Evolutionary conservation across 2,329 filamentous ascomycete genomes (phyloP).

Genomic region (Chrysosporium keratinophilum): DNA sequence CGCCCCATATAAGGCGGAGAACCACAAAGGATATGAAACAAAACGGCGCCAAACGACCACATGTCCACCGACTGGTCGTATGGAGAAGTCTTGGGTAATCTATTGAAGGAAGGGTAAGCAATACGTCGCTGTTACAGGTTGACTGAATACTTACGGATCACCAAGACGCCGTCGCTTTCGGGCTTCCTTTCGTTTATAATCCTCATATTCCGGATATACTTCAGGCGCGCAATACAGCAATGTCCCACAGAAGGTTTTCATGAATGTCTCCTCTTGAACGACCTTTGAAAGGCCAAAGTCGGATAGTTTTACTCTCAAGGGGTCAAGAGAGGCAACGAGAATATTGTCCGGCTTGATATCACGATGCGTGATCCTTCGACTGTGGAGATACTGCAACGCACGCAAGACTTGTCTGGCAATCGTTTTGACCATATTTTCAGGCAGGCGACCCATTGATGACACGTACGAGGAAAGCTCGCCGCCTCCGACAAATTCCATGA

Average conservation of each 20-base stretch:
- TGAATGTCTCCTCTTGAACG: slow-evolving; percentile 79
- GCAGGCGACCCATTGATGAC: slow-evolving; percentile 49
- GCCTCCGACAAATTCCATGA: slow-evolving; percentile 83
- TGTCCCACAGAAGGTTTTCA: slow-evolving; percentile 94
- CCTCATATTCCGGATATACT: slow-evolving; percentile 74
- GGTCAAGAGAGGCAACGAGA: slow-evolving; percentile 61
- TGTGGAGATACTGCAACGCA: slow-evolving; percentile 77
- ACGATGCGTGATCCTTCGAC: slow-evolving; percentile 85
- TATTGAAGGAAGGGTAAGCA: slow-evolving; percentile 22
- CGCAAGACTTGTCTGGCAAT: slow-evolving; percentile 62
- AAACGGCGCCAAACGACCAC: slow-evolving; percentile 88
- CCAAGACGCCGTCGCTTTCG: slow-evolving; percentile 52
- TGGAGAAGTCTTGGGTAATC: slow-evolving; percentile 45
- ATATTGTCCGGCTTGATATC: slow-evolving; percentile 99
- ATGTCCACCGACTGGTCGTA: slow-evolving; percentile 92
- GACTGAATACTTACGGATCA: slow-evolving; percentile 30
- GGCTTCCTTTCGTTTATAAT: slow-evolving; percentile 51
- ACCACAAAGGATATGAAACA: slow-evolving; percentile 76
- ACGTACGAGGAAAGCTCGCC: slow-evolving; percentile 76
- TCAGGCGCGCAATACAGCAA: slow-evolving; percentile 93
- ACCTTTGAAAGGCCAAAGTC: slow-evolving; percentile 97
- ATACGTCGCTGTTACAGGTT: slow-evolving; percentile 2
- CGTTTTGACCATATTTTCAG: slow-evolving; percentile 57
- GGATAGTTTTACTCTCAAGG: slow-evolving; percentile 78
- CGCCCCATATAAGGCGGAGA: slow-evolving; percentile 71